Evolutionary conservation across 257 asterid genomes (phyloP).

Genomic region (Solanum dulcamara): DNA sequence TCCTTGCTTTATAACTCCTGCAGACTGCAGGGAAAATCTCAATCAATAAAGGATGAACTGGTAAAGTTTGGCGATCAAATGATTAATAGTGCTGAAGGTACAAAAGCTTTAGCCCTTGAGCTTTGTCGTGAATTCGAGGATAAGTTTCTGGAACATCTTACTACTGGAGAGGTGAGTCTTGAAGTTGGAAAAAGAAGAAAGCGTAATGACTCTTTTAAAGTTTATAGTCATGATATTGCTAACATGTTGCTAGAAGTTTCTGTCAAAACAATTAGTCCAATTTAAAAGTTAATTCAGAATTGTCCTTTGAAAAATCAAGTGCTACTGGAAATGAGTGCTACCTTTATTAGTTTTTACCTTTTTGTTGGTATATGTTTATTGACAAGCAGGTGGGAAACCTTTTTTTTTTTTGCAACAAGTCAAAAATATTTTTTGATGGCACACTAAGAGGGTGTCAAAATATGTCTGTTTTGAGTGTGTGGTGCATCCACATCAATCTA

Average conservation of each 20-base stretch:
- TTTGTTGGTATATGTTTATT: not conserved
- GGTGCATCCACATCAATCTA: not conserved
- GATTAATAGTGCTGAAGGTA: conserved; percentile 89
- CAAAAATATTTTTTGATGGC: not conserved
- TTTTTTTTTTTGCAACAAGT: not conserved
- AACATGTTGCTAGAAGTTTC: not conserved
- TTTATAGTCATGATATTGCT: not conserved
- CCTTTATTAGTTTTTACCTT: not conserved
- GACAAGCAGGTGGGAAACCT: not conserved
- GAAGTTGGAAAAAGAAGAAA: not conserved
- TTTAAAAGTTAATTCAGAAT: not conserved
- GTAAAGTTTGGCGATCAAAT: conserved; percentile 83
- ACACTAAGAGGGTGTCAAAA: not conserved
- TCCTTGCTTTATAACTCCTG: conserved; percentile 12
- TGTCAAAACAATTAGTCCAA: not conserved
- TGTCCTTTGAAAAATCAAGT: not conserved
- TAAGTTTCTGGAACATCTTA: conserved; percentile 92
- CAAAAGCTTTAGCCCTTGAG: conserved; percentile 93
- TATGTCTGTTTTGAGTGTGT: not conserved
- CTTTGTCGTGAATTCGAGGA: conserved; percentile 99
- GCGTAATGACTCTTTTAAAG: not conserved
- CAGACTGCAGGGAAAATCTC: conserved; percentile 98
- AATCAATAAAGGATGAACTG: conserved; percentile 82
- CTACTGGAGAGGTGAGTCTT: conserved; percentile 74
- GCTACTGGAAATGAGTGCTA: not conserved